Conservation (phyloP, 345 rosid genomes). For the Streptanthus diversifolius region DNA sequence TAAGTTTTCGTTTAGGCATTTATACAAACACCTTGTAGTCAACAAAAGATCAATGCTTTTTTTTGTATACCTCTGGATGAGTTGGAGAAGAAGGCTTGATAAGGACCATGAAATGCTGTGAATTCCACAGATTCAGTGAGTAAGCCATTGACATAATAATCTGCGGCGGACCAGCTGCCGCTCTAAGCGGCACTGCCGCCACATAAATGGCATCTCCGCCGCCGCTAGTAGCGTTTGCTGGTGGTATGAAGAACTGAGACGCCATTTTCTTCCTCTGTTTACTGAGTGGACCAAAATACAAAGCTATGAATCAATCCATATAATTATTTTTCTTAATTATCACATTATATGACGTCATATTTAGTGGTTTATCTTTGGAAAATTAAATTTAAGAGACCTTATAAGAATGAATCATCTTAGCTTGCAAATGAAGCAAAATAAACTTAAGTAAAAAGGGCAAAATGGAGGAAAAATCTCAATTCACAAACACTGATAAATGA, state of each 20-base stretch:
- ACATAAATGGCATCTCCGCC: slow-evolving; percentile 55
- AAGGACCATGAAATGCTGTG: slow-evolving; percentile 62
- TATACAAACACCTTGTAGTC: slow-evolving; percentile 13
- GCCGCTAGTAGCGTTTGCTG: slow-evolving; percentile 16
- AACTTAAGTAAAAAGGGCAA: not conserved
- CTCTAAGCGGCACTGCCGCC: slow-evolving; percentile 57
- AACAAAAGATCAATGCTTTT: not conserved
- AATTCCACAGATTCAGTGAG: slow-evolving; percentile 48
- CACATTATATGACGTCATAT: slow-evolving; percentile 7
- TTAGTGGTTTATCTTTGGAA: not conserved
- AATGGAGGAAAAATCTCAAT: slow-evolving; percentile 10
- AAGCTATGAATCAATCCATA: not conserved
- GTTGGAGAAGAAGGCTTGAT: slow-evolving; percentile 32
- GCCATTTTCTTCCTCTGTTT: slow-evolving; percentile 22
- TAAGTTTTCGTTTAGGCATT: not conserved
- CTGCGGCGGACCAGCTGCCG: slow-evolving; percentile 55
- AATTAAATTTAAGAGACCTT: not conserved
- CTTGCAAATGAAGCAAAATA: slow-evolving; percentile 22
- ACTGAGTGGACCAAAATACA: slow-evolving; percentile 7
- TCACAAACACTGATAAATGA: slow-evolving; percentile 18
- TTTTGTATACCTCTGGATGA: slow-evolving; percentile 2
- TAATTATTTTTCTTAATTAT: not conserved
- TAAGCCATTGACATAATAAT: slow-evolving; percentile 53
- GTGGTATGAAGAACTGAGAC: slow-evolving; percentile 22
- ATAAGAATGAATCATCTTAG: not conserved